Evolutionary conservation across 163 green algal species (phyloP), one percentile per base, ranked within the genome.

Genomic region (Scenedesmus sp.): DNA sequence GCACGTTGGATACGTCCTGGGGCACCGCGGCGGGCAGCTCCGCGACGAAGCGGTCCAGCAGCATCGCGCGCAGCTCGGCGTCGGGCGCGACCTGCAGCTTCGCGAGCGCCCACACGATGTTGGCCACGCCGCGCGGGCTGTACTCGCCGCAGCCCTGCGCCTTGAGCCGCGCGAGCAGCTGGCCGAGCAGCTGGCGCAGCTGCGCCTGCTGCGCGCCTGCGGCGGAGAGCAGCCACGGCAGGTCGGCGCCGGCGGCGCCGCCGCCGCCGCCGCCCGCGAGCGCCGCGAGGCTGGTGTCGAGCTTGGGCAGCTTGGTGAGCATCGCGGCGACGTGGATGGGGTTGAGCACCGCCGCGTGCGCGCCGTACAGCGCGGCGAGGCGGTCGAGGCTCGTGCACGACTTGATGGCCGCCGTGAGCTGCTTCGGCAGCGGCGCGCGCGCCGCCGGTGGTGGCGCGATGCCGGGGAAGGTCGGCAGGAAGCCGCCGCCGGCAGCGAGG

Each of bases 261-360:
- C 45, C 36, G 60, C 34, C 10, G n/a, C n/a, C n/a, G n/a, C n/a
- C n/a, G n/a, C n/a, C n/a, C n/a, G n/a, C n/a, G n/a, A n/a, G n/a
- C 17, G 48, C 36, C n/a, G 44, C 31, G 29, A 33, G 34, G 57
- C 20, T 58, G 24, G 48, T 44, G 24, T 76, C 75, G 13, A 83
- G 75, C 54, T 83, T 83, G 13, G 75, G 75, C 39, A 83, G 54
- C 56, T 77, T 83, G 24, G 75, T 77, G 5, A 77, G 64, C 64
- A 83, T 76, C 10, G 75, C 75, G 53, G 75, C 75, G 17, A 83
- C 56, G 44, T 83, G 75, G 60, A 83, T 83, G 2, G 75, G 75
- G 57, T 83, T 83, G 6, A 83, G 75, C 64, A 83, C 39, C 33
- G 56, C 64, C 29, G 69, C 42, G 39, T 83, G 75, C 15, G 63